Conservation (phyloP, 495 filamentous ascomycete species). For the Podospora pseudoanserina region DNA sequence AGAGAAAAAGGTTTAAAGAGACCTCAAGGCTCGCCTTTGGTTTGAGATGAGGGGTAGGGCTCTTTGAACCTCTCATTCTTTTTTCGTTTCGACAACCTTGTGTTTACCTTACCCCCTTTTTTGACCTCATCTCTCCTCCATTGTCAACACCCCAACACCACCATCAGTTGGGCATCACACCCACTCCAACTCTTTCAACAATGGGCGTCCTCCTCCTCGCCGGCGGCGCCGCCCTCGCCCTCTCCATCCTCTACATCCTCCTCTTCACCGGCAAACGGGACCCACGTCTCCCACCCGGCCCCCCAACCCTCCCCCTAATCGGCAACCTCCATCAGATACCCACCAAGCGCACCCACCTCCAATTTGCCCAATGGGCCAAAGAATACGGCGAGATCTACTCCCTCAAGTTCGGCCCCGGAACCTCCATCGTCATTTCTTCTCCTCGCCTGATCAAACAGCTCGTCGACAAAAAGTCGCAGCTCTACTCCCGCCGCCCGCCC, state of each 20-base stretch:
- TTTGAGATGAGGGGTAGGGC: neutral
- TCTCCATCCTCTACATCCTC: conserved; percentile 19
- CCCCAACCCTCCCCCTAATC: conserved; percentile 27
- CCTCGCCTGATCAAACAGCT: conserved; percentile 30
- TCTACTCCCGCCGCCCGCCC: conserved; percentile 42
- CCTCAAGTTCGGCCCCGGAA: conserved; percentile 31
- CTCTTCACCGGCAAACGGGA: conserved; percentile 16
- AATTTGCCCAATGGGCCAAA: conserved; percentile 32
- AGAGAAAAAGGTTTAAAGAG: neutral
- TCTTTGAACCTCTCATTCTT: neutral
- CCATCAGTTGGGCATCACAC: neutral
- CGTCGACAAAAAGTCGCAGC: conserved; percentile 29
- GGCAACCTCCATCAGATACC: conserved; percentile 35
- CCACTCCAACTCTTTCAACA: neutral
- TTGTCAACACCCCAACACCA: neutral
- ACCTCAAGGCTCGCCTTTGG: neutral
- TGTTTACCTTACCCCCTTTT: neutral
- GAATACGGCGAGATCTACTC: conserved; percentile 33
- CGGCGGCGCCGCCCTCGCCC: conserved; percentile 15
- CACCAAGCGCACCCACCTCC: conserved; percentile 21
- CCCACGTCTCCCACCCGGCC: conserved; percentile 23
- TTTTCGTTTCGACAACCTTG: neutral
- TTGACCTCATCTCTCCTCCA: neutral
- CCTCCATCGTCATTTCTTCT: conserved; percentile 26
- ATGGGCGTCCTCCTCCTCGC: conserved; percentile 14